These are phyloP conservation scores for Nannizzia gypsea DNA, from an alignment of 2,329 filamentous ascomycete species.

Conservation along the genomic window DNA sequence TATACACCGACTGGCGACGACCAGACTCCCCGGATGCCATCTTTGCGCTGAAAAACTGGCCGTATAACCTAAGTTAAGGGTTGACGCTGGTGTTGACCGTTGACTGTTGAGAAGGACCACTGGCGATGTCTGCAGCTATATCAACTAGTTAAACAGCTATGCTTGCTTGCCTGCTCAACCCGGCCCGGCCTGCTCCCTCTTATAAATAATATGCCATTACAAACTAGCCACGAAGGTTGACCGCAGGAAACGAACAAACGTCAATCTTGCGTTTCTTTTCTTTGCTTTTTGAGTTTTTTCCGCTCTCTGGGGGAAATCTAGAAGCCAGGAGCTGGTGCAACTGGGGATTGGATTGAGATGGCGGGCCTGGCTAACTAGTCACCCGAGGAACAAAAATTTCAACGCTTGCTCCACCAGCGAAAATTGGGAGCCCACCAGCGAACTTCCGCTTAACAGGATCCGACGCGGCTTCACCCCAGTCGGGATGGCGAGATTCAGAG, in stretches of 20 bases:
- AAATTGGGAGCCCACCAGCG: background rate
- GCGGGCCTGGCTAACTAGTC: slow-evolving; percentile 3
- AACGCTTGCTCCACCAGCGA: background rate
- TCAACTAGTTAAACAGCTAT: background rate
- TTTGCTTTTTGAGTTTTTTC: background rate
- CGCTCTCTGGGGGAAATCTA: slow-evolving; percentile 3
- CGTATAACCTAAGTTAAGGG: too few species aligned
- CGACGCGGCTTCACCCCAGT: background rate
- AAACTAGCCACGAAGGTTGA: too few species aligned
- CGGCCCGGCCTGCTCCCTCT: background rate
- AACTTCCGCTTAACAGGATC: background rate
- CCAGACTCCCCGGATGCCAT: slow-evolving; percentile 23
- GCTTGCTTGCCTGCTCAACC: too few species aligned
- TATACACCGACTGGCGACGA: slow-evolving; percentile 24
- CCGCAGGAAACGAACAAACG: too few species aligned
- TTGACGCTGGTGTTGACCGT: too few species aligned
- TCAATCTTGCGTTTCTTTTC: background rate
- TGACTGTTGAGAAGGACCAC: background rate
- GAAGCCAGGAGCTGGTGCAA: background rate
- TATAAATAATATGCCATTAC: background rate
- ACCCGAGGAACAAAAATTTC: slow-evolving; percentile 3
- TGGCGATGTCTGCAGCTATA: background rate
- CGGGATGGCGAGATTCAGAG: background rate
- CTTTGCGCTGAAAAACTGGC: slow-evolving; percentile 6
- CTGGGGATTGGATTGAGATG: slow-evolving; percentile 3